Evolutionary conservation across 139 green algal genomes (phyloP).

Genomic region (Raphidocelis subcapitata): DNA sequence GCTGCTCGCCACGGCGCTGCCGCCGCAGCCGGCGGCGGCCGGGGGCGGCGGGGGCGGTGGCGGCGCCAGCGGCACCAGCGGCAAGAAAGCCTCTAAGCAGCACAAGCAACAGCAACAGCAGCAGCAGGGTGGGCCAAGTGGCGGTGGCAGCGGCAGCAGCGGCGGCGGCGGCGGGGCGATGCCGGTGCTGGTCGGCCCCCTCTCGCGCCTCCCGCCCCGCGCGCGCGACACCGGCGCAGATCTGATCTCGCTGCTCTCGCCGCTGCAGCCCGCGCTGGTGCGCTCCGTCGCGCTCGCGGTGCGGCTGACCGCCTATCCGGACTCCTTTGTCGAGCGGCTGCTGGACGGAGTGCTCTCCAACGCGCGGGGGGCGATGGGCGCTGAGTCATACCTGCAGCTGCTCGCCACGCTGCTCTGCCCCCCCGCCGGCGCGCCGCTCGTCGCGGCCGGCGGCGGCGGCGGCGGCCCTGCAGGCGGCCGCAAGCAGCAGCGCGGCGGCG

Average conservation of each 20-base stretch:
- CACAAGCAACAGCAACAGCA: not conserved
- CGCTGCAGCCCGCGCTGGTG: conserved; percentile 3
- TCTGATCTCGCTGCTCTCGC: not conserved
- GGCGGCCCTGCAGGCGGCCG: too few species aligned
- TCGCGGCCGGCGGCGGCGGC: not conserved
- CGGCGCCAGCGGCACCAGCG: conserved; percentile 9
- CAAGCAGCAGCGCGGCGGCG: too few species aligned
- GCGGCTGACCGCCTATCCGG: not conserved
- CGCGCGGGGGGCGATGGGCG: conserved; percentile 10
- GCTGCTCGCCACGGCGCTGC: conserved; percentile 19
- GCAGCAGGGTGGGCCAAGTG: not conserved
- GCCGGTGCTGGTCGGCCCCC: not conserved
- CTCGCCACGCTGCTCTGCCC: conserved; percentile 21
- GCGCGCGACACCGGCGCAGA: not conserved
- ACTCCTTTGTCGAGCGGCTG: conserved; percentile 7
- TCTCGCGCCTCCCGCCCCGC: not conserved
- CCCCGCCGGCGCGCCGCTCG: conserved; percentile 3
- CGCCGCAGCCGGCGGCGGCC: not conserved
- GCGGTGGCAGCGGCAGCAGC: not conserved
- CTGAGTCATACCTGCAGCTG: conserved; percentile 23
- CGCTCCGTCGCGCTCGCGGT: conserved; percentile 5
- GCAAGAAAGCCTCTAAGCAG: not conserved
- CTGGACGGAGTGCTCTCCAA: conserved; percentile 15
- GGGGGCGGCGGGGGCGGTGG: conserved; percentile 24
- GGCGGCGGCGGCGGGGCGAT: not conserved